A percentile compares a stretch with the other conserved stretches of the same genome.
phyloP scores from a whole-genome alignment of 2,329 filamentous ascomycete genomes.

The Trichothecium sympodiale region DNA sequence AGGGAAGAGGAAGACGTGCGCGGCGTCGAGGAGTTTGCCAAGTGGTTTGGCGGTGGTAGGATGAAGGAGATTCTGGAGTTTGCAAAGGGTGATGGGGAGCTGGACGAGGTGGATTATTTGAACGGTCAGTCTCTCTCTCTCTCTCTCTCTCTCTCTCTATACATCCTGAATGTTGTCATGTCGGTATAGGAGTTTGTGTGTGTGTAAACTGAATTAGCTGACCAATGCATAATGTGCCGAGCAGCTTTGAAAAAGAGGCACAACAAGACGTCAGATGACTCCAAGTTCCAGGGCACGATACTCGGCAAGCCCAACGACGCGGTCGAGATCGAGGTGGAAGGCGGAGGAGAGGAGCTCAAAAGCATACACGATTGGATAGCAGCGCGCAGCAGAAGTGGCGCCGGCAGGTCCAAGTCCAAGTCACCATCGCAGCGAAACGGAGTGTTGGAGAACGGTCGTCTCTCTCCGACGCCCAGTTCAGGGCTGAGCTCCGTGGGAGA shows the following conservation, averaged over 20 bases:
- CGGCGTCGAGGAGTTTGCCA: constrained; percentile 67
- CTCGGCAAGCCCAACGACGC: constrained; percentile 65
- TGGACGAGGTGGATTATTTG: constrained; percentile 58
- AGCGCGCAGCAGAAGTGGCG: constrained; percentile 17
- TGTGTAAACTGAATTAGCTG: too few species aligned
- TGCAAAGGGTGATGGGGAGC: constrained; percentile 58
- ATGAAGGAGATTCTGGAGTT: constrained; percentile 75
- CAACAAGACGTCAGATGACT: constrained; percentile 78
- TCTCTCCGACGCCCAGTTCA: constrained; percentile 39
- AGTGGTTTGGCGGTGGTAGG: constrained; percentile 64
- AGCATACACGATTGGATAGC: constrained; percentile 26
- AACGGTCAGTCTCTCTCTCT: constrained; percentile 36
- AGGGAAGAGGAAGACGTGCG: constrained; percentile 63
- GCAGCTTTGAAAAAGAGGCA: constrained; percentile 82
- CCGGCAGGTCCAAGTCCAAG: too few species aligned
- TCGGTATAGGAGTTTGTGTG: too few species aligned
- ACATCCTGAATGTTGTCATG: too few species aligned
- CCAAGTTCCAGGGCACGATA: constrained; percentile 74
- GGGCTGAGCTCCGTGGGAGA: constrained; percentile 47
- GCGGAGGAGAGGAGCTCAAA: constrained; percentile 35
- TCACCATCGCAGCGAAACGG: too few species aligned
- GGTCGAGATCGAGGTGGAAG: constrained; percentile 66
- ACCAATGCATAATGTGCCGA: neutral
- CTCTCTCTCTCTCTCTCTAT: constrained; percentile 3
- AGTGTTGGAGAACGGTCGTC: constrained; percentile 2